Evolutionary conservation across 768 basidiomycete genomes (phyloP).

Genomic region (Brasilioporus rufonigricans): DNA sequence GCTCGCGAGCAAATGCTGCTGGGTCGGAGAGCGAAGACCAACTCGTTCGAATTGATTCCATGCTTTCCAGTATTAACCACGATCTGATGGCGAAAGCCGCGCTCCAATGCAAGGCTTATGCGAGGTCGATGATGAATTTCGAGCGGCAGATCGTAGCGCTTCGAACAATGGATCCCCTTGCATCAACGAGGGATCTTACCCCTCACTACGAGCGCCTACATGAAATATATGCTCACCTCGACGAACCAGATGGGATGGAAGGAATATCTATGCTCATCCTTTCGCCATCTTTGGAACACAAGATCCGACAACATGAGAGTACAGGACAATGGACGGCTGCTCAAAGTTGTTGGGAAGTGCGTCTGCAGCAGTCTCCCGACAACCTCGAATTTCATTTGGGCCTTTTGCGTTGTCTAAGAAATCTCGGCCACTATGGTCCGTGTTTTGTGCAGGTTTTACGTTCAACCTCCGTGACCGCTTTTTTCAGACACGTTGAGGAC

Average conservation of each 20-base stretch:
- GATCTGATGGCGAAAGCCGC: slow-evolving; percentile 92
- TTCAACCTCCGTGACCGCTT: neutral
- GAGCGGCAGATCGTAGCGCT: slow-evolving; percentile 75
- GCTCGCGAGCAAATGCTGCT: slow-evolving; percentile 40
- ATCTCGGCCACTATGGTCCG: slow-evolving; percentile 95
- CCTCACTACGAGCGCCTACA: slow-evolving; percentile 83
- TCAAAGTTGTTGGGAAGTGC: slow-evolving; percentile 98
- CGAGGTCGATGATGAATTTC: slow-evolving; percentile 91
- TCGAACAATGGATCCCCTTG: slow-evolving; percentile 36
- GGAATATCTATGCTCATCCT: slow-evolving; percentile 88
- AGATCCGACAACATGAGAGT: slow-evolving; percentile 96
- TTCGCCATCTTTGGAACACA: slow-evolving; percentile 88
- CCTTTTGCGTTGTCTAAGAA: slow-evolving; percentile 84
- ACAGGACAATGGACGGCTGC: slow-evolving; percentile 97
- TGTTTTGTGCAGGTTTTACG: slow-evolving; percentile 5
- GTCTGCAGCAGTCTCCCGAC: slow-evolving; percentile 85
- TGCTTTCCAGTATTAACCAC: slow-evolving; percentile 80
- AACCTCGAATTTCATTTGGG: slow-evolving; percentile 89
- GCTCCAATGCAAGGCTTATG: slow-evolving; percentile 91
- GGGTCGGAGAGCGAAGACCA: slow-evolving; percentile 50
- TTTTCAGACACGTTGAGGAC: slow-evolving; percentile 89
- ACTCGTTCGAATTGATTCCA: slow-evolving; percentile 71
- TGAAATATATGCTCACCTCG: slow-evolving; percentile 92
- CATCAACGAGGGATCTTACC: slow-evolving; percentile 43
- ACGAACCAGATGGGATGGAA: slow-evolving; percentile 99